Evolutionary conservation across 2,329 filamentous ascomycete species (phyloP), one percentile per base, ranked within the genome.

Genomic region (Talaromyces sp.): DNA sequence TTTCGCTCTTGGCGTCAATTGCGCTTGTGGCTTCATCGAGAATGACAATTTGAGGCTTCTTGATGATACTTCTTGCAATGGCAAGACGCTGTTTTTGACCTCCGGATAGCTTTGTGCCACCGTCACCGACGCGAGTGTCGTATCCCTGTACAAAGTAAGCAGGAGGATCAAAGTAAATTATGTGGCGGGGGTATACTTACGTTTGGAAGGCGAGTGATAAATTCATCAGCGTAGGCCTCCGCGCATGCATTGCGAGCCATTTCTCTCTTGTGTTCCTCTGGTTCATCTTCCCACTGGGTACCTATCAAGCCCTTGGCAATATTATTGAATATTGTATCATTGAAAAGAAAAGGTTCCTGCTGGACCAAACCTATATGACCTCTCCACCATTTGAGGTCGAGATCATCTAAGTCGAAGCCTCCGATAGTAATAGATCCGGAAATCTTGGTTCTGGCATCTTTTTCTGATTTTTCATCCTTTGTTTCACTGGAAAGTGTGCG

Each of bases 1-100:
- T 79, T 67, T 89, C 85, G 63, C 85, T 93, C 9, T 85, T 82
- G 11, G 88, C 86, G 70, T 98, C 94, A 10, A 98, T 81, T 0
- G 91, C 91, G 75, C 92, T 96, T 0, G 92, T 97, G 0, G 91
- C 87, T 74, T 98, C 95, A 69, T 98, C 94, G 2, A 98, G 81
- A 31, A 98, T 89, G 9, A 98, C 81, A 0, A 98, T 85, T 0
- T 91, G 87, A 0, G 93, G 87, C 72, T 97, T 86, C 59, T 93
- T 84, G 4, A 98, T 77, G 43, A 85, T 85, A 1, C 93, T 91
- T 68, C 93, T 84, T 1, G 93, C 93, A 37, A 98, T 82, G 0
- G 91, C 90, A 56, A 97, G 81, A 62, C 92, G 84, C 75, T 97
- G 93, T 66, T 84, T 89, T 76, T 98, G 92, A 0, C 94, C 94